Percentiles rank a stretch among this genome's conserved stretches.
Conservation (phyloP, 2,329 filamentous ascomycete genomes). For the Trichoderma breve region DNA sequence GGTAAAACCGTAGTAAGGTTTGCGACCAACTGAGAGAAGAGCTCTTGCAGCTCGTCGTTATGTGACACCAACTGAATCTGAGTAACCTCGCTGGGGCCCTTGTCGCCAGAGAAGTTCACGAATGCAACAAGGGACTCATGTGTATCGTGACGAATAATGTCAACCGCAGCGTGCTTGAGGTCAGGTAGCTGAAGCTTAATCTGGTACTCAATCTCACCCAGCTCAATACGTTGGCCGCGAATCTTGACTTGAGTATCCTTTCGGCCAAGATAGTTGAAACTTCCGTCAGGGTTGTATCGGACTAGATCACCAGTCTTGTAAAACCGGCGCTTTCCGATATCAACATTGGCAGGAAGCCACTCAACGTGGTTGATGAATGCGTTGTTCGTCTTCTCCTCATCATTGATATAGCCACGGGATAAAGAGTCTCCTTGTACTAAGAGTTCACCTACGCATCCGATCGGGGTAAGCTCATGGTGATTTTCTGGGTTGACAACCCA, state of each 20-base stretch:
- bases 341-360: neutral
- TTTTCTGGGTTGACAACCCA: conserved; percentile 26
- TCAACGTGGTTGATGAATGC: conserved; percentile 20
- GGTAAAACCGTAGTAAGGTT: neutral
- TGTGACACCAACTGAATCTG: neutral
- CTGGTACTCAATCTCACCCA: conserved; percentile 29
- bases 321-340: conserved; percentile 22
- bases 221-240: conserved; percentile 52
- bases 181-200: neutral
- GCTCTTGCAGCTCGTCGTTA: neutral
- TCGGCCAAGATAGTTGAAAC: conserved; percentile 45
- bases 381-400: conserved; percentile 21
- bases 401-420: conserved; percentile 26
- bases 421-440: conserved; percentile 24
- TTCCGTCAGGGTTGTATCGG: conserved; percentile 38
- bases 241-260: conserved; percentile 58
- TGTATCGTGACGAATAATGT: neutral
- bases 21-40: neutral
- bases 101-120: neutral
- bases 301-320: conserved; percentile 49
- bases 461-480: conserved; percentile 22
- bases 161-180: neutral
- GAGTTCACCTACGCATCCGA: conserved; percentile 28
- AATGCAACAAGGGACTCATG: neutral
- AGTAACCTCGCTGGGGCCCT: neutral